A percentile compares a stretch with the other conserved stretches of the same genome.
Conservation (phyloP, 106 monocot genomes). For the Apostasia shenzhenica region DNA sequence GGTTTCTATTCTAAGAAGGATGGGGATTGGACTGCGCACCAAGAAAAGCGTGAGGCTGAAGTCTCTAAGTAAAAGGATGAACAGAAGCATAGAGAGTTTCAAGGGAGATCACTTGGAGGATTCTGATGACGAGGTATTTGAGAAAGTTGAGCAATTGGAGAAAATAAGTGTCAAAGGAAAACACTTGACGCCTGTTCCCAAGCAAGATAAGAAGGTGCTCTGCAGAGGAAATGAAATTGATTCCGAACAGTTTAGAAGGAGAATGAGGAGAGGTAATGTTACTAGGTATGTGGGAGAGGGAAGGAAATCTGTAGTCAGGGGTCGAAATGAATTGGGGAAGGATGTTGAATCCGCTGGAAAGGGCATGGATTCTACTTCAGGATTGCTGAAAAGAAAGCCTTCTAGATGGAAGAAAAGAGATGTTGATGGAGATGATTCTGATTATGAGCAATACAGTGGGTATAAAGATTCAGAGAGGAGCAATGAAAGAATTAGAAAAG, state of each 20-base stretch:
- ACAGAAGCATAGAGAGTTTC: not conserved
- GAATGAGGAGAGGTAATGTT: conserved; percentile 6
- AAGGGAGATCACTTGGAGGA: not conserved
- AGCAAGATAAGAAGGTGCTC: not conserved
- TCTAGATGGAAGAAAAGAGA: conserved; percentile 1
- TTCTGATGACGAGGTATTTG: not conserved
- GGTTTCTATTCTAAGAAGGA: conserved; percentile 6
- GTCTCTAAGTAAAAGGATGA: conserved; percentile 1
- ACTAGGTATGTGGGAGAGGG: conserved; percentile 1
- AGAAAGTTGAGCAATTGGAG: not conserved
- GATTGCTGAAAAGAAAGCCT: conserved; percentile 2
- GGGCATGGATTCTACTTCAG: not conserved
- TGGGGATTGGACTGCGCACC: conserved; percentile 9
- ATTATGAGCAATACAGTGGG: conserved; percentile 1
- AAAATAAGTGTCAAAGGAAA: not conserved
- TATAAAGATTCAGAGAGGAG: not conserved
- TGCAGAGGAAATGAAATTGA: conserved; percentile 1
- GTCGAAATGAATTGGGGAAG: not conserved
- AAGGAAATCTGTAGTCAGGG: not conserved
- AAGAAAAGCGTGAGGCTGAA: conserved; percentile 10
- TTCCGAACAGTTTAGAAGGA: not conserved
- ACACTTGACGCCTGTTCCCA: not conserved
- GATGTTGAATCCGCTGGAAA: not conserved
- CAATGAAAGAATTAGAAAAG: not conserved
- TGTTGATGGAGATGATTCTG: conserved; percentile 8